phyloP scores from a whole-genome alignment of 139 green algal species.

The Haematococcus lacustris region DNA sequence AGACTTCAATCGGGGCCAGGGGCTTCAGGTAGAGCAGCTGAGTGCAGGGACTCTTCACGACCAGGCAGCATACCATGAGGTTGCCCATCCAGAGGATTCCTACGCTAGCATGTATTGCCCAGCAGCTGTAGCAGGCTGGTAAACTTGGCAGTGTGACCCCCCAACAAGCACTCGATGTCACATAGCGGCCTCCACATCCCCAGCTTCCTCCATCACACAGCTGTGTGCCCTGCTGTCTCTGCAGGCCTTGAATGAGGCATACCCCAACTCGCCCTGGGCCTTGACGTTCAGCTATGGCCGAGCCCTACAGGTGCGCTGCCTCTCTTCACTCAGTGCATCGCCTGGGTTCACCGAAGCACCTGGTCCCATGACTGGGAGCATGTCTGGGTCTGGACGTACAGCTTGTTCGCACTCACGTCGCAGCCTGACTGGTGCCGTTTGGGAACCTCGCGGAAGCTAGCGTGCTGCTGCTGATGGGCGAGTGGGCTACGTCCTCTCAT shows the following conservation, averaged over 20 bases:
- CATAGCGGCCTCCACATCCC: no score
- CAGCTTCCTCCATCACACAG: no score
- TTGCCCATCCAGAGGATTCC: not conserved
- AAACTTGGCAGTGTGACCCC: no score
- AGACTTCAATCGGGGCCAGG: no score
- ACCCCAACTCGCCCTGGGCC: constrained; percentile 74
- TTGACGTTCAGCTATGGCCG: constrained; percentile 92
- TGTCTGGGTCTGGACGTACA: not conserved
- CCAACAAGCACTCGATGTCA: no score
- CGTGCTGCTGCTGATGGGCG: not conserved
- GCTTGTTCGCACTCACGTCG: not conserved
- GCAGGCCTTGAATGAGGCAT: constrained; percentile 51
- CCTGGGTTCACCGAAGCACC: not conserved
- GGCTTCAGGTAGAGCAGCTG: no score
- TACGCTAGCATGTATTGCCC: no score
- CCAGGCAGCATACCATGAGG: not conserved
- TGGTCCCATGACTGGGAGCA: not conserved
- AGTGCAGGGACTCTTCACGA: not conserved
- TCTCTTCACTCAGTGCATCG: not conserved
- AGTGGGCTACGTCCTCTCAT: not conserved
- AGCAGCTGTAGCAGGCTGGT: no score
- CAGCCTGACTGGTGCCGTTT: not conserved
- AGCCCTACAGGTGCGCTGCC: constrained; percentile 48
- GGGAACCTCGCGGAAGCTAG: not conserved
- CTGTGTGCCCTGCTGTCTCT: constrained; percentile 4